phyloP scores from a whole-genome alignment of 2,329 filamentous ascomycete species.

The Microthyrium microscopicum region DNA sequence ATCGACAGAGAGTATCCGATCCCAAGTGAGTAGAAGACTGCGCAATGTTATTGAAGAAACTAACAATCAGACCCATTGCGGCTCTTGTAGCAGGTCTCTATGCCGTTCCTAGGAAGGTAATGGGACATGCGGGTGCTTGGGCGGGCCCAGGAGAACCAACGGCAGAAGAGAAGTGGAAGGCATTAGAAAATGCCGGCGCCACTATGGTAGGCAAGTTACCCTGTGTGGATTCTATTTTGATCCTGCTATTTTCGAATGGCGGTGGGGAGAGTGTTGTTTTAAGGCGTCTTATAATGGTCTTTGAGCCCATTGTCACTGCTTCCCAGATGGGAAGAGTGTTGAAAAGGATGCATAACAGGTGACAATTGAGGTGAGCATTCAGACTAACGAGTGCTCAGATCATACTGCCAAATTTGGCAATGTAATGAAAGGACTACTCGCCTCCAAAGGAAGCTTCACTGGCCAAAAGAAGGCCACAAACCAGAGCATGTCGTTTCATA shows the following conservation, averaged over 20 bases:
- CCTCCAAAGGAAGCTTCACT: conserved; percentile 12
- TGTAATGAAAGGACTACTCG: conserved; percentile 46
- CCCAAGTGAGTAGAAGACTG: conserved; percentile 39
- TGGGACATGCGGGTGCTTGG: conserved; percentile 70
- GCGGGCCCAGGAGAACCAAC: conserved; percentile 47
- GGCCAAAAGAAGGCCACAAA: conserved; percentile 18
- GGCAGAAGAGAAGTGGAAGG: conserved; percentile 47
- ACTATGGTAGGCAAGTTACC: too few relatives aligned
- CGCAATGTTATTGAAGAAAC: conserved; percentile 9
- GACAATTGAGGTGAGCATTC: too few relatives aligned
- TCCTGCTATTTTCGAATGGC: not conserved
- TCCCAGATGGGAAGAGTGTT: too few relatives aligned
- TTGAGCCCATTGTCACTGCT: too few relatives aligned
- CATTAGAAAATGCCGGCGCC: conserved; percentile 48
- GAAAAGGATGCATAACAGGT: too few relatives aligned
- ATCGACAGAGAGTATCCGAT: conserved; percentile 36
- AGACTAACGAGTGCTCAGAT: too few relatives aligned
- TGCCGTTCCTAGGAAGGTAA: conserved; percentile 47
- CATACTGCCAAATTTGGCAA: conserved; percentile 61
- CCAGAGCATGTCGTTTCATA: conserved; percentile 34
- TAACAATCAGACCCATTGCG: conserved; percentile 44
- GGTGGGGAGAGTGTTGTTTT: not conserved
- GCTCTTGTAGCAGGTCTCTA: conserved; percentile 52
- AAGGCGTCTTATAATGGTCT: too few relatives aligned
- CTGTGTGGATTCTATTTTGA: too few relatives aligned